Base-by-base conservation (phyloP, 805 yeast genomes). In the Wickerhamiella vanderwaltii region DNA sequence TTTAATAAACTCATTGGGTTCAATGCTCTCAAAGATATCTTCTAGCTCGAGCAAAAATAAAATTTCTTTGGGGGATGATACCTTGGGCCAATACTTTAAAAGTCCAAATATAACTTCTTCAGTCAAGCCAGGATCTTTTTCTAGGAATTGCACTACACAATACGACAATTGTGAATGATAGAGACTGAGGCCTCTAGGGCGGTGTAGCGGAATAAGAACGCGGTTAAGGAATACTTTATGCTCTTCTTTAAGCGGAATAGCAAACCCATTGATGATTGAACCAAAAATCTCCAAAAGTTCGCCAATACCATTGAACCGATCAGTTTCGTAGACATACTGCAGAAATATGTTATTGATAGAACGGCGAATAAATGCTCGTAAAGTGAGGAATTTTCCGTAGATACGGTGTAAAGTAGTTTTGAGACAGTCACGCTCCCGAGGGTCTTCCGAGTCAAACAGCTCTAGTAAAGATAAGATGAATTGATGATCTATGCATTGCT, bases 161-260 rank as follows among this genome's bases (percentile, higher is more conserved):
- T 91, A 91, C 5, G 97, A 95, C 50, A 91, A 70, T 62, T 91
- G 98, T 28, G 97, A 95, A 59, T 91, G 98, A 60, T 88, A 91
- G 48, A 88, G 66, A 6, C 94, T 79, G 44, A 91, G 68, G 41
- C 91, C 75, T 58, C 87, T 79, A 13, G 84, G 88, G 60, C 91
- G 88, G 61, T 91, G 98, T 60, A 91, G 65, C 22, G 98, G 98
- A 20, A 91, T 69, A 53, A 91, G 70, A 15, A 88, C 88, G 45
- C 95, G 70, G 25, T 83, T 76, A 48, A 91, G 64, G 53, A 91
- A 91, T 11, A 83, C 76, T 62, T 91, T 91, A 63, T 91, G 98
- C 61, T 91, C 98, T 54, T 91, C 97, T 59, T 91, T 91, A 53
- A 91, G 71, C 4, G 98, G 98, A 48, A 91, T 69, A 2, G 98